Base-by-base conservation (phyloP, 352 stramenopile genomes). In the Elongisporangium prolatum region DNA sequence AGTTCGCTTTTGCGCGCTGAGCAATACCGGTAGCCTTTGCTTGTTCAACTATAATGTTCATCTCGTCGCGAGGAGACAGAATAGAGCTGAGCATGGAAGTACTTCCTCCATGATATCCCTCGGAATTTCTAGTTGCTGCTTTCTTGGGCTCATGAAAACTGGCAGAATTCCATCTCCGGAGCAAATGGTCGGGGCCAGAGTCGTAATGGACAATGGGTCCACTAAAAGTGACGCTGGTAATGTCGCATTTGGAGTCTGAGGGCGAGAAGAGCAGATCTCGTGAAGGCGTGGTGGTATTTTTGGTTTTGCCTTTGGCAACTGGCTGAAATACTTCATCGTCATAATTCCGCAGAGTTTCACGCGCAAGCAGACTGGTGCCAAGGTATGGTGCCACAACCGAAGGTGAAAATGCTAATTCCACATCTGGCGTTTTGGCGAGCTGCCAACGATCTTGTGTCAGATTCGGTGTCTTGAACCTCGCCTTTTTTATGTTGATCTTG, bases 321-420 rank as follows among this genome's bases (percentile, higher is more conserved):
- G 61, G 65, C 0, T 55, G 56, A 50, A 92, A 92, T 1, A 92
- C 83, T 13, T 70, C 75, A 3, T 73, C 80, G 49, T 92, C 83
- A 49, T 92, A 92, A 48, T 85, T 75, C 38, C 79, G 60, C 11
- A 90, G 57, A 21, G 69, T 70, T 50, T 84, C 75, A 24, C 70
- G 61, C 0, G 64, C 61, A 14, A 84, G 55, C 1, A 85, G 52
- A 52, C 69, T 74, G 7, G 70, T 52, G 50, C 63, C 76, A 11
- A 86, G 49, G 21, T 68, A 67, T 14, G 56, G 69, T 17, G 67
- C 24, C 13, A 57, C 68, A 40, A 64, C 65, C 7, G 51, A 64
- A 10, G 61, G 68, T 9, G 61, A 59, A 17, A 61, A 48, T 20
- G 62, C 58, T 1, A 74, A 58, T 21, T 75, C 58, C 40, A 78